These are phyloP conservation scores for Schizochytrium sp. DNA, from an alignment of 108 stramenopile genomes.

Conservation along the genomic window DNA sequence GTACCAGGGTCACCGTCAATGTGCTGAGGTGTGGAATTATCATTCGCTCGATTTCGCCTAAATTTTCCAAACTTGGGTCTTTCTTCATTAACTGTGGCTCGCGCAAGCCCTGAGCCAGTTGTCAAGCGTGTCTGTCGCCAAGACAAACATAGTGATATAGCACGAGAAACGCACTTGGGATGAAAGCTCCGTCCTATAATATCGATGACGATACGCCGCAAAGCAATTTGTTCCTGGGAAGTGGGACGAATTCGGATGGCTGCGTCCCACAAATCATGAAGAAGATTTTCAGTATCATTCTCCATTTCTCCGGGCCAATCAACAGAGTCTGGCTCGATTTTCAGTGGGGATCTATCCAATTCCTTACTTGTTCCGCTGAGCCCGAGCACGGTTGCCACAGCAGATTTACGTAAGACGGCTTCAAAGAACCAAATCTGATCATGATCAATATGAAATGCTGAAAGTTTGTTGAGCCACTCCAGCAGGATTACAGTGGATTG, in stretches of 20 bases:
- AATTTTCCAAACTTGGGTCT: constrained; percentile 45
- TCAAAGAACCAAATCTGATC: not conserved
- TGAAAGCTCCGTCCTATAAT: not conserved
- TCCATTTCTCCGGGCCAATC: constrained; percentile 48
- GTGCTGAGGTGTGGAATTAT: not conserved
- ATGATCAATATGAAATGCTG: not conserved
- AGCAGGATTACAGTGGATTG: not conserved
- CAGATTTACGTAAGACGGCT: constrained; percentile 5
- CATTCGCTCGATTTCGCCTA: not conserved
- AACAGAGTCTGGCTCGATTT: not conserved
- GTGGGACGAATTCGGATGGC: not conserved
- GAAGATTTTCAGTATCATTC: not conserved
- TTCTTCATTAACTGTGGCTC: not conserved
- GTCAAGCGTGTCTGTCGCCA: constrained; percentile 19
- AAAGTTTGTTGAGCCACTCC: not conserved
- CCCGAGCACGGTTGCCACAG: not conserved
- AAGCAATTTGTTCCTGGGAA: not conserved
- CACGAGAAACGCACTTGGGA: not conserved
- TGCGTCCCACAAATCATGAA: constrained; percentile 19
- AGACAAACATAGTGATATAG: not conserved
- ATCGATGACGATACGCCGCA: not conserved
- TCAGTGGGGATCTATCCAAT: not conserved
- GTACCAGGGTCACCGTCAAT: not conserved
- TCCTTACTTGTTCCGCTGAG: not conserved
- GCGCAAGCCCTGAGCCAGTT: not conserved